These are phyloP conservation scores for Myxozyma sirexii DNA, from an alignment of 805 yeast genomes.

Conservation along the genomic window DNA sequence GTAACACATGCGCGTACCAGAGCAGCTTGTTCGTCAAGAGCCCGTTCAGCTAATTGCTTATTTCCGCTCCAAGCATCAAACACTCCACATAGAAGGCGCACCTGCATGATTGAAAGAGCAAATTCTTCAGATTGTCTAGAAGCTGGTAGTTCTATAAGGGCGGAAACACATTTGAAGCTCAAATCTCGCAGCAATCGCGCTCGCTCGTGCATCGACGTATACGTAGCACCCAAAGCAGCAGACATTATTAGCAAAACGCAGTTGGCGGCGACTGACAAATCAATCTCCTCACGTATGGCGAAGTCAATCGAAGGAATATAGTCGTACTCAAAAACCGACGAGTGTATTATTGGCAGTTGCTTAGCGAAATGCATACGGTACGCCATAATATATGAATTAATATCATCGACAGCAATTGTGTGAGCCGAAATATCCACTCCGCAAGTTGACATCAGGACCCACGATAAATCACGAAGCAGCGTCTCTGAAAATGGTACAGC, in stretches of 20 bases:
- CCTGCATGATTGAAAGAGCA: slow-evolving; percentile 17
- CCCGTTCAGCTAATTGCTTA: slow-evolving; percentile 14
- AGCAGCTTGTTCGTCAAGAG: slow-evolving; percentile 22
- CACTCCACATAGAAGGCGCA: slow-evolving; percentile 16
- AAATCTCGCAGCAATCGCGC: slow-evolving; percentile 11
- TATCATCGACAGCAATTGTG: not conserved
- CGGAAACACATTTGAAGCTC: slow-evolving; percentile 1
- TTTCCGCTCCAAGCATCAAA: slow-evolving; percentile 26
- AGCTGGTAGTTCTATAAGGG: not conserved
- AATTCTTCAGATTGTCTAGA: slow-evolving; percentile 1
- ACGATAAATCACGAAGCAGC: not conserved
- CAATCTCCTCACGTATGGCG: not conserved
- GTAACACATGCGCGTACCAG: slow-evolving; percentile 21
- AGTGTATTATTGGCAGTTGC: slow-evolving; percentile 8
- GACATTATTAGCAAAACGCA: slow-evolving; percentile 1
- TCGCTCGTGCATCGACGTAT: not conserved
- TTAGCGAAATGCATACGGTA: slow-evolving; percentile 5
- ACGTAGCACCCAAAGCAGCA: slow-evolving; percentile 18
- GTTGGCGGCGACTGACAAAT: not conserved
- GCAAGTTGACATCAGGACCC: not conserved
- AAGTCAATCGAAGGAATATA: not conserved
- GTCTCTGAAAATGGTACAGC: slow-evolving; percentile 4
- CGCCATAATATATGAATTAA: not conserved
- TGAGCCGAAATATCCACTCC: slow-evolving; percentile 1
- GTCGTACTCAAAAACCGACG: slow-evolving; percentile 2